Conservation (phyloP, 2,329 filamentous ascomycete genomes). For the Colletotrichum orchidophilum region DNA sequence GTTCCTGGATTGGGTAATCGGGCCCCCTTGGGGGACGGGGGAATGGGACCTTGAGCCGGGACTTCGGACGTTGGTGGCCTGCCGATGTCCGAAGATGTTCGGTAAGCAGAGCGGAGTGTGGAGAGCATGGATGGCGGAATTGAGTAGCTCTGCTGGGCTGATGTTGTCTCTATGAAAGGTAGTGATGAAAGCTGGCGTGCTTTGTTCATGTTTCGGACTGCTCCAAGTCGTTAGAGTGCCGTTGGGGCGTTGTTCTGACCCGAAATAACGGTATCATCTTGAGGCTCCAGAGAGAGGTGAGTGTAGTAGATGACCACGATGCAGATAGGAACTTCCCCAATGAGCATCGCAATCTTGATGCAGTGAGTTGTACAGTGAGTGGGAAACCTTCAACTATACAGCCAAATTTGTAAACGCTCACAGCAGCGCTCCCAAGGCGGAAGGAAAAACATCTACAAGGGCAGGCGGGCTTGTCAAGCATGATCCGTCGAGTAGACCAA, state of each 20-base stretch:
- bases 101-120: not conserved
- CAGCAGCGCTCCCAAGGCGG: too few relatives aligned
- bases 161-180: not conserved
- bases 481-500: not conserved
- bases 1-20: not conserved
- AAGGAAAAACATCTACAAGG: too few relatives aligned
- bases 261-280: not conserved
- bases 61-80: slow-evolving; percentile 2
- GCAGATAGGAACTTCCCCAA: too few relatives aligned
- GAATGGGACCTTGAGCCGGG: slow-evolving; percentile 9
- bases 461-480: too few relatives aligned
- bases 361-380: too few relatives aligned
- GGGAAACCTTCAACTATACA: too few relatives aligned
- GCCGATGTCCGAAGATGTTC: slow-evolving; percentile 12
- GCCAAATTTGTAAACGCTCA: too few relatives aligned
- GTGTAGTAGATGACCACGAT: not conserved
- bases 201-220: not conserved
- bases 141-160: not conserved
- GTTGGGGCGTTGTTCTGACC: not conserved
- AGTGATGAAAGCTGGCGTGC: not conserved
- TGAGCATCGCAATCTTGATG: too few relatives aligned
- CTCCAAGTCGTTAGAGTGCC: not conserved
- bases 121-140: not conserved
- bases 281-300: not conserved
- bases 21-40: not conserved